Evolutionary conservation across 164 flowering plant genomes (phyloP).

Genomic region (Sextonia rubra): DNA sequence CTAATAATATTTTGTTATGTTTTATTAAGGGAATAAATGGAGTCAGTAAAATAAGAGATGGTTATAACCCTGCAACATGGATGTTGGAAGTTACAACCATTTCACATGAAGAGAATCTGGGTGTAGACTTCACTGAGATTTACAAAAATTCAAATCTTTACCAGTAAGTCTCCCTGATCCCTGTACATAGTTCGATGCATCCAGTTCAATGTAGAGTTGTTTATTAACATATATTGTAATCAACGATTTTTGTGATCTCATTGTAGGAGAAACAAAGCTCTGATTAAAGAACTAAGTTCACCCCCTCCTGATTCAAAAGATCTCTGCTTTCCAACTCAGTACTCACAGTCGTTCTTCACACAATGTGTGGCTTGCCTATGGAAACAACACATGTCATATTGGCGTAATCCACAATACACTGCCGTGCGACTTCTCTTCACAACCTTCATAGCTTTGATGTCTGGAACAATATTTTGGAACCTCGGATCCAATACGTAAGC

Average conservation of each 20-base stretch:
- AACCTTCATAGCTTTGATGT: conserved; percentile 37
- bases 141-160: conserved; percentile 35
- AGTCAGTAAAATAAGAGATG: conserved; percentile 31
- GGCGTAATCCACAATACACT: conserved; percentile 53
- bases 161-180: conserved; percentile 13
- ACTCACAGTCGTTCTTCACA: conserved; percentile 37
- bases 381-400: conserved; percentile 47
- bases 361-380: conserved; percentile 56
- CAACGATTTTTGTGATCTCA: background rate
- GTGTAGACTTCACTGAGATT: conserved; percentile 25
- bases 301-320: conserved; percentile 42
- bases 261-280: conserved; percentile 50
- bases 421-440: conserved; percentile 51
- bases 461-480: conserved; percentile 48
- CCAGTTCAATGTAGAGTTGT: background rate
- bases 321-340: conserved; percentile 38
- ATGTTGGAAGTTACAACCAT: conserved; percentile 39
- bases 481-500: conserved; percentile 34
- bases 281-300: conserved; percentile 35
- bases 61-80: conserved; percentile 50
- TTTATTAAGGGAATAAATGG: conserved; percentile 30
- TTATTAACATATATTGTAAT: background rate
- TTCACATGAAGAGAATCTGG: conserved; percentile 33
- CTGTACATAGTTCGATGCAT: background rate
- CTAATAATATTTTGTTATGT: background rate